These are phyloP conservation scores for Tylopilus sp. DNA, from an alignment of 1,284 basidiomycete genomes.

Conservation along the genomic window DNA sequence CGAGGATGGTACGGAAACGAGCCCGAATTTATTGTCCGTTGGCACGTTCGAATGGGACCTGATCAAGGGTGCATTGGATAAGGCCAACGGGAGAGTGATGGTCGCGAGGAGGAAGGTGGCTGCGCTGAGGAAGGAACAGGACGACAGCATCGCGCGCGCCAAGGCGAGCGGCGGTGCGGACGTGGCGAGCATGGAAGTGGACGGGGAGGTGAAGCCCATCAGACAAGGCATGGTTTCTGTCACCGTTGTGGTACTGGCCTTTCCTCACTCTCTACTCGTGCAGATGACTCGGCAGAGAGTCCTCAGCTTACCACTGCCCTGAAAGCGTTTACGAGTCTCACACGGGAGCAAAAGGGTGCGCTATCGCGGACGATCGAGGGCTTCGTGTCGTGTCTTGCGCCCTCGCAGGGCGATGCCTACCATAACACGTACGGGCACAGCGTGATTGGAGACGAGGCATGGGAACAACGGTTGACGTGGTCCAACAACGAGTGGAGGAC, in stretches of 20 bases:
- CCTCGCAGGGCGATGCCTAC: conserved; percentile 37
- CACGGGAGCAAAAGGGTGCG: conserved; percentile 69
- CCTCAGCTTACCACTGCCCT: conserved; percentile 64
- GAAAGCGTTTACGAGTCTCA: conserved; percentile 69
- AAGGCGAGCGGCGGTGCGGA: conserved; percentile 55
- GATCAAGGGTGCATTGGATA: conserved; percentile 77
- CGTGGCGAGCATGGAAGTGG: conserved; percentile 61
- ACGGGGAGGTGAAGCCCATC: conserved; percentile 55
- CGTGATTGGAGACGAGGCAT: conserved; percentile 57
- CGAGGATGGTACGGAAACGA: conserved; percentile 25
- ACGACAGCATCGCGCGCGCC: conserved; percentile 72
- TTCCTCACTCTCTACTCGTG: background rate
- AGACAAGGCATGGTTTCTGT: conserved; percentile 20
- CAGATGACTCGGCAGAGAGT: conserved; percentile 57
- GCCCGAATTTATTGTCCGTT: conserved; percentile 41
- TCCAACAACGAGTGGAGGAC: conserved; percentile 66
- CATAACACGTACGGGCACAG: conserved; percentile 45
- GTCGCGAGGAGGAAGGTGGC: conserved; percentile 71
- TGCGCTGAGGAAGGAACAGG: conserved; percentile 79
- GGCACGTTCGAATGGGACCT: conserved; percentile 78
- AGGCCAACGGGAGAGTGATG: conserved; percentile 82
- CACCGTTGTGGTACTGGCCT: background rate
- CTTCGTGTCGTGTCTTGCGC: conserved; percentile 61
- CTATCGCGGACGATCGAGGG: conserved; percentile 65
- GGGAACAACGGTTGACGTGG: conserved; percentile 70